Percentiles rank a stretch among this genome's conserved stretches.
Evolutionary conservation across 805 yeast genomes (phyloP).

Genomic region (Starmerella stigmatis): DNA sequence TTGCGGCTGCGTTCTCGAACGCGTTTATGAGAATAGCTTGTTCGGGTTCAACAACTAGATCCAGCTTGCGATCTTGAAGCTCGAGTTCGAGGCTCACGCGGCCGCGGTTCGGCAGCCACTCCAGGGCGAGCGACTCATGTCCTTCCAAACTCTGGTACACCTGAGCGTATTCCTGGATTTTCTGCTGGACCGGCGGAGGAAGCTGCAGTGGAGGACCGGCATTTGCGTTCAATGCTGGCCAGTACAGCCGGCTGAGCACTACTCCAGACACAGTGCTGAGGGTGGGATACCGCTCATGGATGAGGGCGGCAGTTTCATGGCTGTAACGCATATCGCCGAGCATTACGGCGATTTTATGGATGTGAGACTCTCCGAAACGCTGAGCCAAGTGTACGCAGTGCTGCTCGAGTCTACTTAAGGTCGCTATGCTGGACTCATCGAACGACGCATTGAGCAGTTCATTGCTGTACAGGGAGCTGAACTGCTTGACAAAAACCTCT

Average conservation of each 20-base stretch:
- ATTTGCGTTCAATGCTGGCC: slow-evolving; percentile 43
- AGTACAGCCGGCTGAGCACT: slow-evolving; percentile 64
- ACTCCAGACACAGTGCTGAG: slow-evolving; percentile 39
- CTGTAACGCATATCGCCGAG: slow-evolving; percentile 41
- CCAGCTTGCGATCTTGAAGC: slow-evolving; percentile 37
- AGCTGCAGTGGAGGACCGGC: background rate
- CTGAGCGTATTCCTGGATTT: slow-evolving; percentile 34
- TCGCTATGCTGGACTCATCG: background rate
- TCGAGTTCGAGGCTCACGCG: slow-evolving; percentile 49
- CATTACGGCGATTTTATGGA: slow-evolving; percentile 75
- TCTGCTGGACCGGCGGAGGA: slow-evolving; percentile 20
- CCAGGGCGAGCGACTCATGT: slow-evolving; percentile 50
- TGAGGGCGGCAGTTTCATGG: slow-evolving; percentile 12
- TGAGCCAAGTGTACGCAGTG: slow-evolving; percentile 47
- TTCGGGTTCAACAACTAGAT: slow-evolving; percentile 51
- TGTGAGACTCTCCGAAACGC: slow-evolving; percentile 56
- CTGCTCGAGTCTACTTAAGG: slow-evolving; percentile 31
- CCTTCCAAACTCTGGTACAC: slow-evolving; percentile 31
- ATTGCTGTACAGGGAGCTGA: slow-evolving; percentile 50
- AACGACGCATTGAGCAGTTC: slow-evolving; percentile 35
- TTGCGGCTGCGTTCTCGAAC: slow-evolving; percentile 14
- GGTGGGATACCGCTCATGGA: slow-evolving; percentile 18
- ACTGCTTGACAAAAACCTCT: slow-evolving; percentile 53
- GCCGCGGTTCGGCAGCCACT: slow-evolving; percentile 51
- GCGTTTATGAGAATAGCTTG: slow-evolving; percentile 50